These are phyloP conservation scores for Filosporella fistucella DNA, from an alignment of 495 filamentous ascomycete genomes.

Conservation along the genomic window DNA sequence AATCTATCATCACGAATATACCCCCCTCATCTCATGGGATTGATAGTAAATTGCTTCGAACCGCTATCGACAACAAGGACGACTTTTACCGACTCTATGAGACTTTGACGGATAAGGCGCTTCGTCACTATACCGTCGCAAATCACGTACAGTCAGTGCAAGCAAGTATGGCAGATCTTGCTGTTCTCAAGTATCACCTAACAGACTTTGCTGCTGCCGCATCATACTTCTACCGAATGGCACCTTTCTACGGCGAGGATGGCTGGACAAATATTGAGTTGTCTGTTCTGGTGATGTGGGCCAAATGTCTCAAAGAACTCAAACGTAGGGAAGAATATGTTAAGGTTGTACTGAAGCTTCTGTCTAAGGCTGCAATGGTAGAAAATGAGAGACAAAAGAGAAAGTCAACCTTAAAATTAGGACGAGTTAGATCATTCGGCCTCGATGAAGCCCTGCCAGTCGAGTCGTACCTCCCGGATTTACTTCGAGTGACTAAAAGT, in stretches of 20 bases:
- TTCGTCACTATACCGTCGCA: constrained; percentile 73
- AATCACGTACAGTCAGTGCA: constrained; percentile 72
- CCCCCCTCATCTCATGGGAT: constrained; percentile 33
- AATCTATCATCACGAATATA: constrained; percentile 8
- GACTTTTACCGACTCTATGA: constrained; percentile 63
- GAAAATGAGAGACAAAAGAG: constrained; percentile 43
- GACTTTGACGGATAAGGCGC: constrained; percentile 62
- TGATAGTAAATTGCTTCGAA: constrained; percentile 43
- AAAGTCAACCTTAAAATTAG: constrained; percentile 30
- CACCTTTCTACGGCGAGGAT: constrained; percentile 75
- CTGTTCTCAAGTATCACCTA: constrained; percentile 72
- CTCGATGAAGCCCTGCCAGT: constrained; percentile 54
- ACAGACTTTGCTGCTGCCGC: constrained; percentile 71
- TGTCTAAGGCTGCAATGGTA: constrained; percentile 65
- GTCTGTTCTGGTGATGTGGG: constrained; percentile 80
- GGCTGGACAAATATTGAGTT: constrained; percentile 78
- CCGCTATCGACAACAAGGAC: constrained; percentile 42
- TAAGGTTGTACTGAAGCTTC: constrained; percentile 63
- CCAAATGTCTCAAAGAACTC: constrained; percentile 75
- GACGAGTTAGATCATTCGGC: constrained; percentile 23
- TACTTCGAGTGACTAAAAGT: constrained; percentile 57
- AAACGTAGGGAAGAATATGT: constrained; percentile 75
- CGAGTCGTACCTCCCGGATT: constrained; percentile 56
- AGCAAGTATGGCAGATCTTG: constrained; percentile 77
- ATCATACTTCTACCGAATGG: constrained; percentile 74